Base-by-base conservation (phyloP, 208 protist species). In the Borovskyia barvae region DNA sequence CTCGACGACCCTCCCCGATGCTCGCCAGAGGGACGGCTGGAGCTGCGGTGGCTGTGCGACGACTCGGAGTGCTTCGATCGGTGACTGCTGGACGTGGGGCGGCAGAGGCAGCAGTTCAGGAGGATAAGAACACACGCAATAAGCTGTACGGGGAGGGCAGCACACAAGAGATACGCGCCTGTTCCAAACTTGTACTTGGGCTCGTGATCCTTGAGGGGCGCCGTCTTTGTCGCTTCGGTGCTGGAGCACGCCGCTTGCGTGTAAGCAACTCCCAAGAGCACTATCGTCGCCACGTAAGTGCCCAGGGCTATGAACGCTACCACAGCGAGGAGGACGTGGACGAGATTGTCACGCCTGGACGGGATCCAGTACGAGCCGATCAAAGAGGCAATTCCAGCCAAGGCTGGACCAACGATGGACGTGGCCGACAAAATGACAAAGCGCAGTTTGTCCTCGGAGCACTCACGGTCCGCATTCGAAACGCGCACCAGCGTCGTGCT, bases 251-350 rank as follows among this genome's bases (percentile, higher is more conserved):
- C 41, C 17, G 25, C 29, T 22, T 64, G 49, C 24, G 45, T 37
- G 32, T 66, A 76, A 8, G 41, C 5, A 45, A 52, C 52, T 20
- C 36, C 22, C 19, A 66, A 36, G 11, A 76, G 28, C 19, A 56
- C 62, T 5, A 71, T 32, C 4, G 42, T 43, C 29, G 58, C 69
- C 7, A 47, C 53, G 28, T 65, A 71, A 51, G 54, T 61, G 20
- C 11, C 58, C 25, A 58, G 66, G 35, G 63, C 15, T 35, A 76
- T 28, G n/a, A 71, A 66, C 6, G 53, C 45, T 17, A 62, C 41
- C 24, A 73, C 52, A 47, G 46, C 36, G 47, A 73, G 61, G 29
- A 63, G 50, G 51, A 19, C 42, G 52, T 63, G 61, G 30, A 73
- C 17, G 36, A 50, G 54, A 22, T 42, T 50, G 43, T 73, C 61